Percentiles rank a stretch among this genome's conserved stretches.
Conservation (phyloP, 2,329 filamentous ascomycete genomes). For the Xylaria digitata region DNA sequence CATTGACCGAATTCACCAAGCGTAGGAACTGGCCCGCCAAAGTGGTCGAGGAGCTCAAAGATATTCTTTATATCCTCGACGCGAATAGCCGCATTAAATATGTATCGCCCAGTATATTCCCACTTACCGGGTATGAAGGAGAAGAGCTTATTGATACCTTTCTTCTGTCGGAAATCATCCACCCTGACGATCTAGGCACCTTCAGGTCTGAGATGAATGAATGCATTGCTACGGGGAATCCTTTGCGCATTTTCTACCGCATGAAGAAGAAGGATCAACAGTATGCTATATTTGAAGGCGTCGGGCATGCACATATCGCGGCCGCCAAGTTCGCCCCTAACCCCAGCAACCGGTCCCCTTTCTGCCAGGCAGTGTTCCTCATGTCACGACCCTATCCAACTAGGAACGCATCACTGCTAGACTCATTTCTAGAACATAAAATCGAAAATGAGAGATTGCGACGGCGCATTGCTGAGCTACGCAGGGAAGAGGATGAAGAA, state of each 20-base stretch:
- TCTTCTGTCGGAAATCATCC: conserved; percentile 84
- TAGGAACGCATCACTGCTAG: conserved; percentile 84
- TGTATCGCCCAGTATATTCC: conserved; percentile 80
- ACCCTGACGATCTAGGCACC: conserved; percentile 84
- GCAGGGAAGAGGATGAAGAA: conserved; percentile 86
- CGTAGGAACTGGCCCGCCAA: conserved; percentile 84
- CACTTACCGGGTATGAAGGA: conserved; percentile 79
- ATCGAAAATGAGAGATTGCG: conserved; percentile 92
- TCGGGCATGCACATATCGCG: conserved; percentile 90
- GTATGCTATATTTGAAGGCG: conserved; percentile 87
- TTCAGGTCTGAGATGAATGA: conserved; percentile 92
- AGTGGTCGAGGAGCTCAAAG: conserved; percentile 88
- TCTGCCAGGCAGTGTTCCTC: conserved; percentile 92
- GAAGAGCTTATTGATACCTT: conserved; percentile 79
- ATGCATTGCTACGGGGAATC: conserved; percentile 82
- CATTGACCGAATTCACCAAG: conserved; percentile 69
- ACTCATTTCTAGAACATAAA: conserved; percentile 96
- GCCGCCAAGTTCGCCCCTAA: conserved; percentile 72
- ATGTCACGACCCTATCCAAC: conserved; percentile 92
- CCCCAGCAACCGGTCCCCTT: conserved; percentile 72
- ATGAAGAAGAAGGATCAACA: conserved; percentile 78
- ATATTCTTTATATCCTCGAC: conserved; percentile 88
- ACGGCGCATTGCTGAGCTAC: conserved; percentile 85
- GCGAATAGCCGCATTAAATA: conserved; percentile 86
- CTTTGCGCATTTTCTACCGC: conserved; percentile 86